Percentiles rank a stretch among this genome's conserved stretches.
phyloP scores from a whole-genome alignment of 805 yeast species.

The Sugiyamaella marilandica region DNA sequence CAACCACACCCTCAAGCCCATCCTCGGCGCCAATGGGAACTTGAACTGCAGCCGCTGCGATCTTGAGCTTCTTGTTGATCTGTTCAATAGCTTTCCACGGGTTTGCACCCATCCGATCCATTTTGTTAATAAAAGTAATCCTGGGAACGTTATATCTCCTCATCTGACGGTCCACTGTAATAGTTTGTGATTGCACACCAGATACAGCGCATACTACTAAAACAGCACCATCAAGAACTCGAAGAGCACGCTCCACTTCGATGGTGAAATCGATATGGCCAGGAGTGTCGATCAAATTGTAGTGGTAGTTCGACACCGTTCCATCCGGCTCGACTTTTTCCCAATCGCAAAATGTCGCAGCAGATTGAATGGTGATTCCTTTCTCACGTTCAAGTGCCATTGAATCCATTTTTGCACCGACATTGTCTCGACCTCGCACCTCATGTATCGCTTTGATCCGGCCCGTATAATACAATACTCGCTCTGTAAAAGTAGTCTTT shows the following conservation, averaged over 20 bases:
- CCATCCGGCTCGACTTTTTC: slow-evolving; percentile 44
- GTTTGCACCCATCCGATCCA: slow-evolving; percentile 99
- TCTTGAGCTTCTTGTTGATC: slow-evolving; percentile 77
- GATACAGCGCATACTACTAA: slow-evolving; percentile 97
- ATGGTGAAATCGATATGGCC: slow-evolving; percentile 99
- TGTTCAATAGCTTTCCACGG: slow-evolving; percentile 95
- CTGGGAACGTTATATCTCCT: slow-evolving; percentile 96
- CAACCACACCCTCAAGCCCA: slow-evolving; percentile 81
- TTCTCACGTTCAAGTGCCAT: slow-evolving; percentile 98
- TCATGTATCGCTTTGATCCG: slow-evolving; percentile 95
- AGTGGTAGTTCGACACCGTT: slow-evolving; percentile 64
- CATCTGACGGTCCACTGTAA: slow-evolving; percentile 98
- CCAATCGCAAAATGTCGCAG: slow-evolving; percentile 98
- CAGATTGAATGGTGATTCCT: slow-evolving; percentile 98
- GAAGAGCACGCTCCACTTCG: slow-evolving; percentile 97
- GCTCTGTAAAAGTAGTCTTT: slow-evolving; percentile 95
- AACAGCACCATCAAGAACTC: slow-evolving; percentile 98
- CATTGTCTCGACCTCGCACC: slow-evolving; percentile 91
- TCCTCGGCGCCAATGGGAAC: slow-evolving; percentile 96
- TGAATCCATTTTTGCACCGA: slow-evolving; percentile 99
- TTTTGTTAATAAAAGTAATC: slow-evolving; percentile 91
- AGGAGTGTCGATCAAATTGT: slow-evolving; percentile 95
- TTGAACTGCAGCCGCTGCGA: slow-evolving; percentile 96
- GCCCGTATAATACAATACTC: slow-evolving; percentile 94
- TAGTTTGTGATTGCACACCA: slow-evolving; percentile 98